Percentiles rank a stretch among this genome's conserved stretches.
phyloP scores from a whole-genome alignment of 2,329 filamentous ascomycete species.

The Botryosphaeria dothidea region DNA sequence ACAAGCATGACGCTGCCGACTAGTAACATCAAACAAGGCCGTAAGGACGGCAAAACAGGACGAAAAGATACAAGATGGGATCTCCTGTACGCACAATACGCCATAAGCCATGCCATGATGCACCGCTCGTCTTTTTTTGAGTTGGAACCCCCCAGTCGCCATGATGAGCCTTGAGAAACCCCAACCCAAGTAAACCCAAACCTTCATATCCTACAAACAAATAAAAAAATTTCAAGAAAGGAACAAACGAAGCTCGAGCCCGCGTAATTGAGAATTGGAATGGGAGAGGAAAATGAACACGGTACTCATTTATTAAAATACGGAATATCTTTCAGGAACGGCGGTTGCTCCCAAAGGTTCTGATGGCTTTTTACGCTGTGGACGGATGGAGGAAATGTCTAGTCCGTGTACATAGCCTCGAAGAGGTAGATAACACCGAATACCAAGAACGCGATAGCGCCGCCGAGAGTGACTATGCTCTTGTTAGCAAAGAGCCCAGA shows the following conservation, averaged over 20 bases:
- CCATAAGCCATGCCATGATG: constrained; percentile 6
- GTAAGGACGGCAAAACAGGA: not conserved
- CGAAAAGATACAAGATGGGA: not conserved
- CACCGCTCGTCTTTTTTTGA: constrained; percentile 4
- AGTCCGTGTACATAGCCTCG: constrained; percentile 66
- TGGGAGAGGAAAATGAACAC: not conserved
- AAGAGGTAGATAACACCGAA: constrained; percentile 92
- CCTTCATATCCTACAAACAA: not conserved
- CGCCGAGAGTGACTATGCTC: constrained; percentile 79
- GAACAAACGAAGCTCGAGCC: no score
- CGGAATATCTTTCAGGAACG: not conserved
- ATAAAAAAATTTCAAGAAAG: not conserved
- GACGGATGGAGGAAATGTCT: not conserved
- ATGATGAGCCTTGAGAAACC: not conserved
- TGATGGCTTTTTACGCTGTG: not conserved
- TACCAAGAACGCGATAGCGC: constrained; percentile 82
- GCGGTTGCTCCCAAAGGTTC: not conserved
- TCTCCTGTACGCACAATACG: not conserved
- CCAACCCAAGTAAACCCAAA: not conserved
- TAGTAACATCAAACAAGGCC: not conserved
- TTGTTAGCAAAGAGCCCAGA: not conserved
- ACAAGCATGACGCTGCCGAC: not conserved
- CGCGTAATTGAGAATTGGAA: not conserved
- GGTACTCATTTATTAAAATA: constrained; percentile 5
- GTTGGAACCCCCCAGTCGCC: not conserved